phyloP scores from a whole-genome alignment of 306 rosid genomes.

The Acmispon strigosus region DNA sequence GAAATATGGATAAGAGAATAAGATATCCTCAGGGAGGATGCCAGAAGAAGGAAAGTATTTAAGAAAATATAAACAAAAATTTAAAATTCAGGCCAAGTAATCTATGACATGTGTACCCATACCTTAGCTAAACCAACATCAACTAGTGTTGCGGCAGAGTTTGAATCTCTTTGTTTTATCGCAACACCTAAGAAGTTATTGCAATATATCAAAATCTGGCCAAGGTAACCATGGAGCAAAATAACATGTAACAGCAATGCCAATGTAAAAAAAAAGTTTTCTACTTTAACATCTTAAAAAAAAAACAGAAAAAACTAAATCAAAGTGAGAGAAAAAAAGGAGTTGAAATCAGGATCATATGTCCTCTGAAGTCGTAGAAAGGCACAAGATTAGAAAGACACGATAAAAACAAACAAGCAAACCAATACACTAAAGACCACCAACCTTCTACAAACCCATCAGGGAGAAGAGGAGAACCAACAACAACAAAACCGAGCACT shows the following conservation, averaged over 20 bases:
- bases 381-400: neutral
- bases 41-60: neutral
- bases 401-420: neutral
- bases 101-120: constrained; percentile 12
- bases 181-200: constrained; percentile 58
- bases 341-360: neutral
- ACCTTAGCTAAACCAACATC: constrained; percentile 96
- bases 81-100: constrained; percentile 1
- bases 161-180: constrained; percentile 48
- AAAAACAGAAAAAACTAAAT: neutral
- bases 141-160: constrained; percentile 51
- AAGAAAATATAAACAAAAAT: neutral
- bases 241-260: constrained; percentile 12
- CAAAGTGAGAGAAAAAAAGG: no score
- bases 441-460: neutral
- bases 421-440: neutral
- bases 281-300: neutral
- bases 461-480: neutral
- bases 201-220: constrained; percentile 22
- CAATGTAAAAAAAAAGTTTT: neutral
- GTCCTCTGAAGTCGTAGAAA: neutral
- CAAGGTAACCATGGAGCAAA: constrained; percentile 5
- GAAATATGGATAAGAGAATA: neutral
- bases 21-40: neutral
- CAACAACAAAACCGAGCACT: neutral